Base-by-base conservation (phyloP, 805 yeast genomes). In the Candida sphagnicola region DNA sequence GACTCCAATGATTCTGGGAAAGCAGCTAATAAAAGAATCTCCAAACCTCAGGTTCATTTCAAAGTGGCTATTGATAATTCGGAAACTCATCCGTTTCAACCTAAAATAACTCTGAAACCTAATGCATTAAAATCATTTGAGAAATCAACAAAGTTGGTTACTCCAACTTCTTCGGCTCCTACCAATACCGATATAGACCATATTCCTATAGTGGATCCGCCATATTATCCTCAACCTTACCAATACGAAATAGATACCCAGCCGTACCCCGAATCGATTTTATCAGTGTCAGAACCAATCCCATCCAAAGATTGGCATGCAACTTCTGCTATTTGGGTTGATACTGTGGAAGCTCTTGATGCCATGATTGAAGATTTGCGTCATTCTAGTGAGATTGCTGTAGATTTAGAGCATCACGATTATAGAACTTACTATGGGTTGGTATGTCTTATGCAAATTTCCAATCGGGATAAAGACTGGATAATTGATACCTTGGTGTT, bases 361-460 rank as follows among this genome's bases (percentile, higher is more conserved):
- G 59, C 54, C 4, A 75, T 93, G 83, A 46, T 87, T 1, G 55
- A 61, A 1, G 74, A 71, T 5, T 66, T 93, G 32, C 56, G 59
- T 37, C 53, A 57, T 3, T 70, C 72, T 40, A 62, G 68, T 2
- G 95, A 78, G 40, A 76, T 93, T 28, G 99, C 98, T 2, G 83
- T 93, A 12, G 99, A 93, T 70, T 74, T 93, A 44, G 99, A 93
- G 56, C 99, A 93, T 61, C 99, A 93, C 56, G 97, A 90, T 54
- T 84, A 76, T 57, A 74, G 97, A 58, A 73, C 96, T 0, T 93
- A 87, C 51, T 82, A 84, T 51, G 99, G 99, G 30, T 65, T 93
- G 30, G 93, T 89, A 1, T 89, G 90, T 58, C 65, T 93, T 32
- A 88, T 93, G 95, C 99, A 93, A 62, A 82, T 93, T 13, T 84